Evolutionary conservation across 1,284 basidiomycete genomes (phyloP), one percentile per base, ranked within the genome.

Genomic region (Ganoderma meredithae): DNA sequence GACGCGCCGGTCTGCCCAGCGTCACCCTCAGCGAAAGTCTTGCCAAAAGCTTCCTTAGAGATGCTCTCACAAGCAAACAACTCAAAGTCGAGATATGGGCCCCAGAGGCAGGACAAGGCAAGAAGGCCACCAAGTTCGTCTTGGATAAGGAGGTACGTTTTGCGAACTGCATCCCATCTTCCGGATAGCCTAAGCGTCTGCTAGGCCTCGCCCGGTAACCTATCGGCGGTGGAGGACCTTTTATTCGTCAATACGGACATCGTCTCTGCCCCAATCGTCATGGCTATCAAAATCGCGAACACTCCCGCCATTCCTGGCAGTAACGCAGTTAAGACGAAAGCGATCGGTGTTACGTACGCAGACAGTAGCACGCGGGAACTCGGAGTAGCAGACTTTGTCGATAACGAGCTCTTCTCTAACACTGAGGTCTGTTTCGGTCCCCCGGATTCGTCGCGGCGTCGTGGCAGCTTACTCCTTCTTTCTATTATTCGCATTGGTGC

Each of bases 361-460:
- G 92, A 95, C 76, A 90, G 93, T 0, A 98, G 82, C 69, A 81
- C 86, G 1, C 86, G 92, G 19, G 86, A 92, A 74, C 83, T 95
- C 4, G 93, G 93, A 7, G 89, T 92, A 0, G 86, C 95, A 19
- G 95, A 99, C 72, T 99, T 95, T 75, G 89, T 92, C 1, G 98
- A 99, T 77, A 98, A 97, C 75, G 98, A 99, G 71, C 84, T 97
- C 13, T 99, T 97, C 80, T 96, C 95, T 1, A 99, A 99, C 77
- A 93, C 93, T 3, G 97, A 99, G 85, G 96, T 96, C 66, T 60
- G 81, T 69, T 15, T 43, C 39, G 43, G 13, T 59, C 17, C 8
- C 17, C 9, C 22, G n/a, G 22, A 31, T 13, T 36, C 27, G 25
- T 27, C 22, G 17, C 47, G 15, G 39, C 3, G 15, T 66, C 19